Evolutionary conservation across 2,329 filamentous ascomycete genomes (phyloP).

Genomic region (Stemphylium beticola): DNA sequence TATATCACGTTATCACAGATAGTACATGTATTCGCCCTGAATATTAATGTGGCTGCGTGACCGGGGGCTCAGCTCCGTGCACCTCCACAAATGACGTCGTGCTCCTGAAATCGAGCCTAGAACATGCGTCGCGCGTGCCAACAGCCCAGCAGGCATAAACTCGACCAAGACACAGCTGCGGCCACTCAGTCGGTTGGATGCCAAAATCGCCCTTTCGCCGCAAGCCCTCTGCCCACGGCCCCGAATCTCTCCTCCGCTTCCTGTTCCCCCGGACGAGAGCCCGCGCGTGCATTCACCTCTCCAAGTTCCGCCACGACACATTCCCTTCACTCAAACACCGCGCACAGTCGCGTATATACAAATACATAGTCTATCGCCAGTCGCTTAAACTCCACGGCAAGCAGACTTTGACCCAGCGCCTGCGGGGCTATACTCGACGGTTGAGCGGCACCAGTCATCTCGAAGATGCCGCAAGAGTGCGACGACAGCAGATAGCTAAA

Average conservation of each 20-base stretch:
- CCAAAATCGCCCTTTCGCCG: slow-evolving; percentile 41
- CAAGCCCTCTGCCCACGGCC: slow-evolving; percentile 39
- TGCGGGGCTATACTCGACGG: slow-evolving; percentile 42
- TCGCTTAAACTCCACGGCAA: slow-evolving; percentile 38
- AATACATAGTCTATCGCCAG: slow-evolving; percentile 71
- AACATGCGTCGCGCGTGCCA: slow-evolving; percentile 5
- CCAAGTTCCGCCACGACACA: slow-evolving; percentile 75
- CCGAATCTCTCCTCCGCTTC: slow-evolving; percentile 63
- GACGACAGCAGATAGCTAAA: slow-evolving; percentile 42
- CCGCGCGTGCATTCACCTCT: slow-evolving; percentile 69
- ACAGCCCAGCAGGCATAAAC: slow-evolving; percentile 10
- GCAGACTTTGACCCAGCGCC: slow-evolving; percentile 37
- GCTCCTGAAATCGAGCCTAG: slow-evolving; percentile 14
- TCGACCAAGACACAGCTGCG: slow-evolving; percentile 16
- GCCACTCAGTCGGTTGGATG: slow-evolving; percentile 36
- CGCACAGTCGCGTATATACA: slow-evolving; percentile 78
- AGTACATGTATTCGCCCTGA: not conserved
- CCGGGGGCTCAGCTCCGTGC: slow-evolving; percentile 4
- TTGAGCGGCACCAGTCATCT: slow-evolving; percentile 34
- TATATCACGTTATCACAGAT: not conserved
- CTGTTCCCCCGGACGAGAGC: slow-evolving; percentile 70
- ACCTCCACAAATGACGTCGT: slow-evolving; percentile 24
- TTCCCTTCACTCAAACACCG: slow-evolving; percentile 73
- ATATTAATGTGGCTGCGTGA: slow-evolving; percentile 5
- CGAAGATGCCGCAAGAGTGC: slow-evolving; percentile 43